Conservation (phyloP, 2,329 filamentous ascomycete genomes). For the Calcarisporium arbuscula region DNA sequence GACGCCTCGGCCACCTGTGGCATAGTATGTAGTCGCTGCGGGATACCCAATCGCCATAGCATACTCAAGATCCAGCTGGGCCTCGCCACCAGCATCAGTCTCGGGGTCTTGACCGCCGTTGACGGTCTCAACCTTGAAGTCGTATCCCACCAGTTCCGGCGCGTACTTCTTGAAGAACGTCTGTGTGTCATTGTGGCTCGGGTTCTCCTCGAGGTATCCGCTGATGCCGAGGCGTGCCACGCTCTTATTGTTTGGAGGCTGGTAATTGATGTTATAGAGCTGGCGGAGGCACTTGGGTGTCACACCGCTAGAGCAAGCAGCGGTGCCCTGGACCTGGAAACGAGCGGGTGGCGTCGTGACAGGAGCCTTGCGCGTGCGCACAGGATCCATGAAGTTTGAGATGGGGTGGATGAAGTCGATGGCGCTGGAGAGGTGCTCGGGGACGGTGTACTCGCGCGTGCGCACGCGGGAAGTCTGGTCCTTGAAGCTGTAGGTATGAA, state of each 20-base stretch:
- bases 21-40: constrained; percentile 36
- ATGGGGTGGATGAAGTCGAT: background rate
- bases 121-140: constrained; percentile 33
- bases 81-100: constrained; percentile 34
- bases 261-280: background rate
- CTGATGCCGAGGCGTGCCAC: no score
- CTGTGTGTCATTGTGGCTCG: constrained; percentile 35
- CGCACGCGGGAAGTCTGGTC: background rate
- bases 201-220: constrained; percentile 45
- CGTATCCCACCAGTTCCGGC: constrained; percentile 30
- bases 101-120: constrained; percentile 41
- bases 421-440: background rate
- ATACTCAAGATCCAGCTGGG: constrained; percentile 43
- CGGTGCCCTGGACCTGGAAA: background rate
- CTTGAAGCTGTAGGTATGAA: constrained; percentile 22
- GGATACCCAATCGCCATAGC: constrained; percentile 39
- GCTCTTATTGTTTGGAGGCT: no score
- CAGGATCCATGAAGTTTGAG: background rate
- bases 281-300: background rate
- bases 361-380: background rate
- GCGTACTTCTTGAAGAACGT: constrained; percentile 30
- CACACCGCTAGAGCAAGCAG: background rate
- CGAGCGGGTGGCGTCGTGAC: background rate
- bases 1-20: constrained; percentile 36
- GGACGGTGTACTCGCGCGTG: background rate